Conservation (phyloP, 2,329 filamentous ascomycete species). For the Dactylella cylindrospora region DNA sequence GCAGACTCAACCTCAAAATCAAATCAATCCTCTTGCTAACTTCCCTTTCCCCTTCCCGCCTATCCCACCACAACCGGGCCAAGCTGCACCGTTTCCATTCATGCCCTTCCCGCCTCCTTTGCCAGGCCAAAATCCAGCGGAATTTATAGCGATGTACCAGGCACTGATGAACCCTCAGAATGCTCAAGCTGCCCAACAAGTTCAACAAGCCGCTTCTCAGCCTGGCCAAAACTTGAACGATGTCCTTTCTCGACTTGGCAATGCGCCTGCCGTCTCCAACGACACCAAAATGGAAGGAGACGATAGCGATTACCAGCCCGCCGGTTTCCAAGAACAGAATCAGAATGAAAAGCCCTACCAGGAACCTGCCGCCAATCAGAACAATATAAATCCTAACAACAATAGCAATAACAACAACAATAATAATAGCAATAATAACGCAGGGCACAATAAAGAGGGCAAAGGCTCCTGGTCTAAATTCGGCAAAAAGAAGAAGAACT, state of each 20-base stretch:
- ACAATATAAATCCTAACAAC: not conserved
- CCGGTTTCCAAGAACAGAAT: slow-evolving; percentile 25
- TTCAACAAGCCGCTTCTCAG: slow-evolving; percentile 7
- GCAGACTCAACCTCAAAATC: slow-evolving; percentile 4
- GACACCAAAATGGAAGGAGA: slow-evolving; percentile 39
- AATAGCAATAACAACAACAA: slow-evolving; percentile 3
- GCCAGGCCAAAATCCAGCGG: slow-evolving; percentile 26
- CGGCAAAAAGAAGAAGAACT: slow-evolving; percentile 41
- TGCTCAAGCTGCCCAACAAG: no score
- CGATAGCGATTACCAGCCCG: slow-evolving; percentile 26
- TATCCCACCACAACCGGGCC: slow-evolving; percentile 30
- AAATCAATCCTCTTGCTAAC: slow-evolving; percentile 17
- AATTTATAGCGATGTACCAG: slow-evolving; percentile 43
- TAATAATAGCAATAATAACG: not conserved
- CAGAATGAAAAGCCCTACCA: slow-evolving; percentile 24
- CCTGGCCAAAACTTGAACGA: slow-evolving; percentile 8
- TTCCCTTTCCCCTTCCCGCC: slow-evolving; percentile 34
- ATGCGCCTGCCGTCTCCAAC: not conserved
- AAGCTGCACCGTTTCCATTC: slow-evolving; percentile 30
- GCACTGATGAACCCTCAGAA: slow-evolving; percentile 16
- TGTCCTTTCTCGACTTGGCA: slow-evolving; percentile 3
- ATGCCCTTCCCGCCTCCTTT: slow-evolving; percentile 41
- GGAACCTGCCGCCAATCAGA: slow-evolving; percentile 13
- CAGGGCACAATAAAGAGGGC: slow-evolving; percentile 19
- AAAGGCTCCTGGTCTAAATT: slow-evolving; percentile 42